A percentile compares a stretch with the other conserved stretches of the same genome.
Evolutionary conservation across 768 basidiomycete species (phyloP).

Genomic region (Mrakia gelida): DNA sequence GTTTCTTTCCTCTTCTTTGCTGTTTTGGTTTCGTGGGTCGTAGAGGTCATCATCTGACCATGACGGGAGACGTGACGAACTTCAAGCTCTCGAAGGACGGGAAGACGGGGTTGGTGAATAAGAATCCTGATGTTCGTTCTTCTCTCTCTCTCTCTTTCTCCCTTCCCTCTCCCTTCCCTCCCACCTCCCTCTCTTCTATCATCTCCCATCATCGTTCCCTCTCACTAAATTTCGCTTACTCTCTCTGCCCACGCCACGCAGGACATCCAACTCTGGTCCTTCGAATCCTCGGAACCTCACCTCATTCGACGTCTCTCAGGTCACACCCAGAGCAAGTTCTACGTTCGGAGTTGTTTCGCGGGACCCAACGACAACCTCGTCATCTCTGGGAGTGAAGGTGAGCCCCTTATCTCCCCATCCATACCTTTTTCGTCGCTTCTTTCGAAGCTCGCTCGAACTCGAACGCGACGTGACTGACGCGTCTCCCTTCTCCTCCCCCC

Average conservation of each 20-base stretch:
- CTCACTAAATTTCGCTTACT: background rate
- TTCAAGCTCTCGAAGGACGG: conserved; percentile 82
- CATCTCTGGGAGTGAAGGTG: conserved; percentile 92
- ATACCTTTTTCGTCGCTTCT: background rate
- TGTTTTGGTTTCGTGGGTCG: too few relatives aligned
- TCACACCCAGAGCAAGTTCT: conserved; percentile 74
- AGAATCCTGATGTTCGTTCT: conserved; percentile 71
- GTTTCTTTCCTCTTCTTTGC: conserved; percentile 46
- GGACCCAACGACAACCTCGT: conserved; percentile 83
- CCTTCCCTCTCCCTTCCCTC: conserved; percentile 9
- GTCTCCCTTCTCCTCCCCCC: conserved; percentile 31
- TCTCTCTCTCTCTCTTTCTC: background rate
- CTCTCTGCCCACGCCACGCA: background rate
- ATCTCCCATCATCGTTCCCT: conserved; percentile 17
- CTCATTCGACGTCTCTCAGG: conserved; percentile 77
- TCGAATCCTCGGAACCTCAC: conserved; percentile 55
- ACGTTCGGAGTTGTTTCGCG: conserved; percentile 91
- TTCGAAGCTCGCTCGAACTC: background rate
- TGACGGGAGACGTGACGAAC: conserved; percentile 71
- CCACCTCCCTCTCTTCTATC: background rate
- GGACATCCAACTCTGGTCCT: conserved; percentile 83
- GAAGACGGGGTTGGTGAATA: conserved; percentile 77
- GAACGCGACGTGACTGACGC: too few relatives aligned
- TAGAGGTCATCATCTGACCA: conserved; percentile 26
- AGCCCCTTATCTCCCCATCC: conserved; percentile 34